Conservation (phyloP, 441 rosid genomes). For the Macaranga tanarius region DNA sequence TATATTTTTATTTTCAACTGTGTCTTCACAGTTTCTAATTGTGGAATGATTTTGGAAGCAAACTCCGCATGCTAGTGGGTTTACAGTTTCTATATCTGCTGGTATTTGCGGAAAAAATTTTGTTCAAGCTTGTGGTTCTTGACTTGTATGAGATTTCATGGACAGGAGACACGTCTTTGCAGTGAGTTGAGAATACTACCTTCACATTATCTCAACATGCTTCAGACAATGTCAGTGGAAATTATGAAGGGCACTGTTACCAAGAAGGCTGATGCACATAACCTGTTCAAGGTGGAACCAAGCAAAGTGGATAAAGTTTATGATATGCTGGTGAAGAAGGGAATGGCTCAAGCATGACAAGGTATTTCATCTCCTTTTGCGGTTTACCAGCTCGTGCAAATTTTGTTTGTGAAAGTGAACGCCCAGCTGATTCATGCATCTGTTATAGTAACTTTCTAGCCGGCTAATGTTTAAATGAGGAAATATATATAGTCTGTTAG, state of each 20-base stretch:
- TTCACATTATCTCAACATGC: conserved; percentile 74
- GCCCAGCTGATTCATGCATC: neutral
- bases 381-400: conserved; percentile 2
- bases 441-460: neutral
- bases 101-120: neutral
- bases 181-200: conserved; percentile 69
- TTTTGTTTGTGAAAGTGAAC: neutral
- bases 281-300: conserved; percentile 71
- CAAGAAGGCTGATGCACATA: conserved; percentile 76
- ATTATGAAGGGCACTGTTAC: conserved; percentile 58
- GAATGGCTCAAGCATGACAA: conserved; percentile 47
- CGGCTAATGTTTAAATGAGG: neutral
- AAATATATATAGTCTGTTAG: neutral
- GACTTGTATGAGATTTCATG: conserved; percentile 2
- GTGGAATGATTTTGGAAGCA: conserved; percentile 1
- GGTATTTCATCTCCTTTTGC: conserved; percentile 3
- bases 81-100: neutral
- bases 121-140: neutral
- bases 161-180: conserved; percentile 77
- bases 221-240: conserved; percentile 61
- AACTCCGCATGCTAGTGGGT: neutral
- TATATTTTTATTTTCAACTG: neutral
- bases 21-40: neutral
- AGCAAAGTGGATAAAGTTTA: conserved; percentile 78
- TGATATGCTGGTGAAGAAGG: conserved; percentile 73